Evolutionary conservation across 345 rosid species (phyloP).

Genomic region (Xanthoceras sorbifolium): DNA sequence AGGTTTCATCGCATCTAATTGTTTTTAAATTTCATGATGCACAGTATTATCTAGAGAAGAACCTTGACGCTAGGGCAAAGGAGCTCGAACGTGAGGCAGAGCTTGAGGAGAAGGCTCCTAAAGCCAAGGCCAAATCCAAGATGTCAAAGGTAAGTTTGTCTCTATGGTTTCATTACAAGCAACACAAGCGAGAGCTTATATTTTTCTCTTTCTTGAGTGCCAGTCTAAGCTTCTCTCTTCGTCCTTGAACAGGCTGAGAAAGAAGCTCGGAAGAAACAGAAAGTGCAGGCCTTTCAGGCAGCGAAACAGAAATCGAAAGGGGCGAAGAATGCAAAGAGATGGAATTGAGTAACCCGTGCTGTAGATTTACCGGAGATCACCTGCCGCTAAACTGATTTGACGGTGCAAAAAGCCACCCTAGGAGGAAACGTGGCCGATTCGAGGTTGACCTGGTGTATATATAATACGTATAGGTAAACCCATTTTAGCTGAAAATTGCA

Average conservation of each 20-base stretch:
- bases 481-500: conserved; percentile 2
- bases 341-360: conserved; percentile 57
- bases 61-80: conserved; percentile 79
- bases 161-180: not conserved
- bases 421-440: not conserved
- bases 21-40: not conserved
- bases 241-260: conserved; percentile 67
- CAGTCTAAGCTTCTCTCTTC: not conserved
- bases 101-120: conserved; percentile 88
- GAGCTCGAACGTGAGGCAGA: conserved; percentile 82
- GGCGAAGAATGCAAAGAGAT: conserved; percentile 82
- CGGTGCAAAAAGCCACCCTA: conserved; percentile 21
- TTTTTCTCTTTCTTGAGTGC: not conserved
- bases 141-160: conserved; percentile 70
- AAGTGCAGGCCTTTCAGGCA: conserved; percentile 82
- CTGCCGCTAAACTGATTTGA: conserved; percentile 6
- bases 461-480: conserved; percentile 17
- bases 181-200: not conserved
- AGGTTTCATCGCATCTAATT: conserved; percentile 3
- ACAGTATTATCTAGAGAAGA: conserved; percentile 96
- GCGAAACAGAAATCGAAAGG: conserved; percentile 88
- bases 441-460: conserved; percentile 27
- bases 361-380: not conserved
- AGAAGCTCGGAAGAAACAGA: conserved; percentile 94
- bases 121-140: conserved; percentile 92